These are phyloP conservation scores for Monilinia vaccinii-corymbosi DNA, from an alignment of 2,329 filamentous ascomycete genomes.

Conservation along the genomic window DNA sequence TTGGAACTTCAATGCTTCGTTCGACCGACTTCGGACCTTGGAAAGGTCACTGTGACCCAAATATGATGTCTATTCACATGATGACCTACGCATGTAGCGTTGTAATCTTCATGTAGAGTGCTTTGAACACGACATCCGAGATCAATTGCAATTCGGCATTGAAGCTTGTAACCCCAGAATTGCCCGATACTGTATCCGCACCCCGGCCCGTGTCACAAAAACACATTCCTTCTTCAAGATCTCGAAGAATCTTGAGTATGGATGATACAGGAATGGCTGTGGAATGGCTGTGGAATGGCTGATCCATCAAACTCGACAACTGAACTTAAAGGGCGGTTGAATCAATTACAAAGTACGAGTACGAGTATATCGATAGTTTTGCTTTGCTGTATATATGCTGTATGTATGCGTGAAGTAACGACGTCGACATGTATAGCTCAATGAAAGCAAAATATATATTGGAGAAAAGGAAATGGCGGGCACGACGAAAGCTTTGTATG, in stretches of 20 bases:
- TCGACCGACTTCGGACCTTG: constrained; percentile 5
- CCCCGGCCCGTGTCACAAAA: not conserved
- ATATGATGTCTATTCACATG: constrained; percentile 6
- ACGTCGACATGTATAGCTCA: no score
- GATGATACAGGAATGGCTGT: no score
- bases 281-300: constrained; percentile 23
- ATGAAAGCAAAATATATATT: no score
- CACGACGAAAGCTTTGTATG: no score
- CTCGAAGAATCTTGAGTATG: not conserved
- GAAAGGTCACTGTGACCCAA: not conserved
- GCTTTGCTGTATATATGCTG: no score
- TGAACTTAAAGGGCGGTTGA: no score
- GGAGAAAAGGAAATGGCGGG: no score
- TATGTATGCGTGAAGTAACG: no score
- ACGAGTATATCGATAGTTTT: no score
- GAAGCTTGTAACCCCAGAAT: not conserved
- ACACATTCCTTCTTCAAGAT: not conserved
- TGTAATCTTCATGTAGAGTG: not conserved
- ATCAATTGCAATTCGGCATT: not conserved
- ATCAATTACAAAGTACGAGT: no score
- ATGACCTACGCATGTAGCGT: not conserved
- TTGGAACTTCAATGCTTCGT: not conserved
- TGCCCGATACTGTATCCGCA: not conserved
- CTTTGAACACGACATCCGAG: not conserved
- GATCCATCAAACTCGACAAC: constrained; percentile 20